Base-by-base conservation (phyloP, 352 stramenopile species). In the Phytophthora sp. region DNA sequence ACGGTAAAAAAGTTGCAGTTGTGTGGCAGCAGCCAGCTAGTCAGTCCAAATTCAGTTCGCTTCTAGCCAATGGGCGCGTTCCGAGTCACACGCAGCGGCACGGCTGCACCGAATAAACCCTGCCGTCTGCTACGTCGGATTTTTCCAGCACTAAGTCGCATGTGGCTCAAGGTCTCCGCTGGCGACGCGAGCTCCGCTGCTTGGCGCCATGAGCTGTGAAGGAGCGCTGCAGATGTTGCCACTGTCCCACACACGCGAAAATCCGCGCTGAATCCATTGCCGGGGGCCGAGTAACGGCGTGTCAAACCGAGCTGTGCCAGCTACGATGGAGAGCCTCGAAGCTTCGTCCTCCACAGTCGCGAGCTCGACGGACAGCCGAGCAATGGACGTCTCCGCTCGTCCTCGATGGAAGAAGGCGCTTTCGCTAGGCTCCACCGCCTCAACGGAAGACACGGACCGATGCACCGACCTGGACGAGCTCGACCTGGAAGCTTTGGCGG, bases 381-480 rank as follows among this genome's bases (percentile, higher is more conserved):
- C 38, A 31, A 69, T 69, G 61, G 53, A 63, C 37, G 45, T 45
- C 0, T 2, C 24, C 7, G 13, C 37, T 5, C 66, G 63, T 56
- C 59, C 32, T 37, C 54, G 49, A 21, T 77, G 51, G 69, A 69
- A 59, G 35, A 74, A 74, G 42, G 65, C 65, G 27, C 48, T 74
- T 6, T 74, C 65, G 0, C 23, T 74, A 7, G 52, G 52, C 46
- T 74, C 65, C 21, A 62, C 52, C 0, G 42, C 58, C 24, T 74
- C 65, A 2, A 62, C 62, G 0, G 13, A 27, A 2, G 37, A 46
- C 18, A 66, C 65, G 0, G 65, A 74, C 15, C 65, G 69, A 12
- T 62, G 42, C 13, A 76, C 66, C 13, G 69, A 81, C 18, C 49
- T 76, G 17, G 41, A 61, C 3, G 66, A 54, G 15, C 51, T 82